These are phyloP conservation scores for Lyophyllum decastes DNA, from an alignment of 768 basidiomycete species.

Conservation along the genomic window DNA sequence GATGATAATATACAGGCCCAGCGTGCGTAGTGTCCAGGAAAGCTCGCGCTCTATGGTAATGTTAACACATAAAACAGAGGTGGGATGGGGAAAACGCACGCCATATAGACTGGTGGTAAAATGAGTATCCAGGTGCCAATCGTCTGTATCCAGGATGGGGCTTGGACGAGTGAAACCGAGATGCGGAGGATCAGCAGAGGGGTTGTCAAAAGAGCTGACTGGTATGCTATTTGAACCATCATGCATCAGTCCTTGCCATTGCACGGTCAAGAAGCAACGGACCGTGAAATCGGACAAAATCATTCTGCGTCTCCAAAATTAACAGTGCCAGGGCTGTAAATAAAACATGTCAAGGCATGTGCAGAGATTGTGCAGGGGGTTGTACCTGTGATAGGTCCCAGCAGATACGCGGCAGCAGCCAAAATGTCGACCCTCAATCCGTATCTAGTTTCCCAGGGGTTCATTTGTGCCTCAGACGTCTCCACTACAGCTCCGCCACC, in stretches of 20 bases:
- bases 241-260: constrained; percentile 4
- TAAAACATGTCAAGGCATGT: not conserved
- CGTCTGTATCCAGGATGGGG: constrained; percentile 53
- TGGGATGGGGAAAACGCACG: constrained; percentile 42
- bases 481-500: constrained; percentile 37
- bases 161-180: constrained; percentile 51
- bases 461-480: constrained; percentile 43
- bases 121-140: constrained; percentile 49
- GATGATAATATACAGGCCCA: constrained; percentile 54
- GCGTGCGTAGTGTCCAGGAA: constrained; percentile 54
- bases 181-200: constrained; percentile 62
- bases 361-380: not conserved
- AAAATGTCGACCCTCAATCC: constrained; percentile 68
- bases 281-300: constrained; percentile 82
- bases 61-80: not conserved
- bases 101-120: constrained; percentile 48
- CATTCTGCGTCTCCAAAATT: constrained; percentile 75
- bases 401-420: constrained; percentile 63
- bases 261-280: constrained; percentile 19
- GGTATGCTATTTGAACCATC: constrained; percentile 57
- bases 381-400: constrained; percentile 76
- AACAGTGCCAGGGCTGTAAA: constrained; percentile 59
- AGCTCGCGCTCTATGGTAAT: constrained; percentile 26
- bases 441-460: constrained; percentile 72
- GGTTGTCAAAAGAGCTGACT: constrained; percentile 70